Evolutionary conservation across 2,329 filamentous ascomycete genomes (phyloP).

Genomic region (Apiospora malaysiana): DNA sequence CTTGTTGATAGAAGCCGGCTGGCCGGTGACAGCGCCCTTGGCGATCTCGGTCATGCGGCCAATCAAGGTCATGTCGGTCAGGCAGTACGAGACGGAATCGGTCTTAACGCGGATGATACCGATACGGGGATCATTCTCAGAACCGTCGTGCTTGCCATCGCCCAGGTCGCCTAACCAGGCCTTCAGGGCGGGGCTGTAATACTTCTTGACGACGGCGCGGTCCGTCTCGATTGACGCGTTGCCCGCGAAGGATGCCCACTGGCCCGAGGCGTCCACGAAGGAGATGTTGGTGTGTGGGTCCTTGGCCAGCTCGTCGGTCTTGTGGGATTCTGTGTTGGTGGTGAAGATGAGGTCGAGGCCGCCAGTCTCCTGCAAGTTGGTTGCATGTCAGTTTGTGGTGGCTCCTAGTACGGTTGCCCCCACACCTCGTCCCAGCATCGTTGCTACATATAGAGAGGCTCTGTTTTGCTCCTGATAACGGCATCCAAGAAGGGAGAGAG

Average conservation of each 20-base stretch:
- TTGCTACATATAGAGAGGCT: too few relatives aligned
- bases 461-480: too few relatives aligned
- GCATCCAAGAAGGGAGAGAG: too few relatives aligned
- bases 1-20: constrained; percentile 75
- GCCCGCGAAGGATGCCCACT: constrained; percentile 90
- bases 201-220: constrained; percentile 70
- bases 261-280: constrained; percentile 76
- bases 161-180: constrained; percentile 87
- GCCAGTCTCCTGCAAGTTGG: constrained; percentile 67
- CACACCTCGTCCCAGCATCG: too few relatives aligned
- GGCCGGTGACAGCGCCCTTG: constrained; percentile 76
- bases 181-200: constrained; percentile 77
- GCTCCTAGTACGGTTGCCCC: too few relatives aligned
- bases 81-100: constrained; percentile 73
- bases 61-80: constrained; percentile 67
- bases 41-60: constrained; percentile 73
- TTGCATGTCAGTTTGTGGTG: constrained; percentile 15
- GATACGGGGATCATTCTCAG: constrained; percentile 81
- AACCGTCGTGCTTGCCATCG: constrained; percentile 83
- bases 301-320: constrained; percentile 78
- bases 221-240: constrained; percentile 73
- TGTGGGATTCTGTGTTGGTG: constrained; percentile 88
- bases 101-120: constrained; percentile 80
- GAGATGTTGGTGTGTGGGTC: constrained; percentile 81
- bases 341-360: constrained; percentile 87